Conservation (phyloP, 1,139 yeast species). For the Pichia sp. region DNA sequence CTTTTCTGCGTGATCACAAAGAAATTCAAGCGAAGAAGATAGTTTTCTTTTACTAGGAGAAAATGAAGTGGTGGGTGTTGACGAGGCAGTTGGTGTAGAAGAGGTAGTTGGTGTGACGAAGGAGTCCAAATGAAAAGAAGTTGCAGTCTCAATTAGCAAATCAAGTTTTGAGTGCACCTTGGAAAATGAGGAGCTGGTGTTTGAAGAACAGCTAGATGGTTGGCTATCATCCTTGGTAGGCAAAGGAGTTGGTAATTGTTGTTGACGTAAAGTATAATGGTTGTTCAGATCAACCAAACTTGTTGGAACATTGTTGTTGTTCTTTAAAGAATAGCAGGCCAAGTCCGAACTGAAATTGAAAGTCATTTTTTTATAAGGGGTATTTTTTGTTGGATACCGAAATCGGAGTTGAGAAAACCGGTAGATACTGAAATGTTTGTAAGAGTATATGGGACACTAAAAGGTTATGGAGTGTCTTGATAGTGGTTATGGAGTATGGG, state of each 20-base stretch:
- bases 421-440: background rate
- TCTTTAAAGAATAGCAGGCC: conserved; percentile 24
- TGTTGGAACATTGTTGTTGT: conserved; percentile 26
- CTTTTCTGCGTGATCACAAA: conserved; percentile 16
- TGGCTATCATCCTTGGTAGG: background rate
- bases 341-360: conserved; percentile 23
- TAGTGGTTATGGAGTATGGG: background rate
- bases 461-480: background rate
- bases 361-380: conserved; percentile 8
- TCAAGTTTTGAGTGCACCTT: conserved; percentile 23
- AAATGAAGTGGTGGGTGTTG: background rate
- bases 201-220: conserved; percentile 7
- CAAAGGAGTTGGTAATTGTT: background rate
- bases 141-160: conserved; percentile 27
- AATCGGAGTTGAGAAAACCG: background rate
- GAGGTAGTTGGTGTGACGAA: background rate
- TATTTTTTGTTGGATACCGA: background rate
- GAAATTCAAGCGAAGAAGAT: conserved; percentile 10
- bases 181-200: background rate
- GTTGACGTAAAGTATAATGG: conserved; percentile 14
- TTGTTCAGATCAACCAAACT: conserved; percentile 14
- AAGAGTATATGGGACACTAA: background rate
- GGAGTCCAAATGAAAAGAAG: conserved; percentile 15
- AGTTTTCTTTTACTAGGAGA: background rate
- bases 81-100: background rate